Base-by-base conservation (phyloP, 805 yeast species). In the Metschnikowia cubensis region DNA sequence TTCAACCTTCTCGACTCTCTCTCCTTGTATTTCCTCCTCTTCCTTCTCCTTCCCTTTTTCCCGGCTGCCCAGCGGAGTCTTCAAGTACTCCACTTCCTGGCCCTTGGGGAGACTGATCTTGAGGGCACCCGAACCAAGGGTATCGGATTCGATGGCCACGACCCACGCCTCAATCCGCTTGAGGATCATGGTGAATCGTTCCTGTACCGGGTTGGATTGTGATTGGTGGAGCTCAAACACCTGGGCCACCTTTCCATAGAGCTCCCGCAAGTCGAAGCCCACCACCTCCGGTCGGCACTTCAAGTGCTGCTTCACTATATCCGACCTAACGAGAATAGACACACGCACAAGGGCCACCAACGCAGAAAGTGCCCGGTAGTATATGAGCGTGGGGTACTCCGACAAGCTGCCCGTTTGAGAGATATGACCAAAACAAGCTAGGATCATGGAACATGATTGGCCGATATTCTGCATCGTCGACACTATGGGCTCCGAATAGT, bases 311-410 rank as follows among this genome's bases (percentile, higher is more conserved):
- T 39, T 31, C 42, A 53, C 47, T 10, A 49, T 38, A 7, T 55
- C 55, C 0, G 80, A 69, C 48, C 73, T 71, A 18, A 77, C 74
- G 42, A 78, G 63, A 18, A 80, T 57, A 52, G 78, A 64, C 1
- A 79, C 70, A 47, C 81, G 65, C 17, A 79, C 70, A 51, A 80
- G 59, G 3, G 79, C 70, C 22, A 78, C 76, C 20, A 80, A 59
- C 0, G 82, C 77, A 58, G 78, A 77, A 73, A 79, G 67, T 2
- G 83, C 81, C 42, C 83, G 62, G 54, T 79, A 80, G 58, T 76
- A 75, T 55, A 79, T 73, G 53, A 77, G 76, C 0, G 83, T 78
- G 2, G 83, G 83, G 50, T 71, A 75, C 40, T 67, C 60, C 4
- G 65, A 52, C 1, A 77, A 70, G 50, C 69, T 68, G 10, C 66